Evolutionary conservation across 2,329 filamentous ascomycete species (phyloP), one percentile per base, ranked within the genome.

Genomic region (Fusarium sp.): DNA sequence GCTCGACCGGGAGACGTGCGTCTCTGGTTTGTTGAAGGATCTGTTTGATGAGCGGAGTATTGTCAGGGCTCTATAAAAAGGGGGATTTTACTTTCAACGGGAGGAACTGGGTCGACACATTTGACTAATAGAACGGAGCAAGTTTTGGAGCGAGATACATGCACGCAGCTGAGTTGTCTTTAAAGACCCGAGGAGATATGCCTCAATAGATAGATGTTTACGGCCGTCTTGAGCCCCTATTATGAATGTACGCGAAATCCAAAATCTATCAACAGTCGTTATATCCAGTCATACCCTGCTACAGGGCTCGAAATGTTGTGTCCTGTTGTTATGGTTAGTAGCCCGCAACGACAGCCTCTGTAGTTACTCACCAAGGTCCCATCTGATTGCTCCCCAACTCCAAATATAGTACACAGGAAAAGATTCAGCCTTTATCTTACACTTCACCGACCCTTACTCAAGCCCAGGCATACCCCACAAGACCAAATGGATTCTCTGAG

Each of bases 11-110:
- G 89, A 91, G 61, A 86, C 86, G 11, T 95, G 94, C 78, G 86
- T 89, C 63, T 85, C 88, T 74, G 88, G 88, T 57, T 79, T 97
- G 69, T 81, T 97, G 79, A 90, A 84, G 79, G 94, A 97, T 84
- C 78, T 97, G 69, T 97, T 96, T 86, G 93, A 95, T 78, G 94
- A 97, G 85, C 89, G 87, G 79, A 95, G 84, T 67, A 89, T 92
- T 78, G 89, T 91, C 18, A 91, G 86, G 83, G 88, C 89, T 59
- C 78, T 91, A 78, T 91, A 84, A 74, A 52, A 60, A 29, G 50
- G 36, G 11, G 20, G 38, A 35, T 22, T 73, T 35, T 57, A 27
- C 60, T 56, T 47, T 58, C 22, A 63, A 60, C n/a, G 58, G 58
- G 52, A 62, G 42, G 38, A 47, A 29, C 20, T 62, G 36, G 27